Percentiles rank a stretch among this genome's conserved stretches.
Evolutionary conservation across 208 protist genomes (phyloP).

Genomic region (Trypanosomatidae sp.): DNA sequence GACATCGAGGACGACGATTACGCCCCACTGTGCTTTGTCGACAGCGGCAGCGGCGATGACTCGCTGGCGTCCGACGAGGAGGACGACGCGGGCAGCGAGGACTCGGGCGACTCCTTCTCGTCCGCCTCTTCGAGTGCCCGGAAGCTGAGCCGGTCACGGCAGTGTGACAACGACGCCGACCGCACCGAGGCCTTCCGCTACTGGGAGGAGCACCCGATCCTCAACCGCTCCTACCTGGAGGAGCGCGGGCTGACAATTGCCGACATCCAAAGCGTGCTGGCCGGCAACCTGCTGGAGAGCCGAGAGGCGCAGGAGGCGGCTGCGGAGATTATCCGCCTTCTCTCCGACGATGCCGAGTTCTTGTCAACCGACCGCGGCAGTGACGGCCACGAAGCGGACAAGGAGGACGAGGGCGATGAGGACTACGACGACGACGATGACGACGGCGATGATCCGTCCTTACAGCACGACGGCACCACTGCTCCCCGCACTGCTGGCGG

Average conservation of each 20-base stretch:
- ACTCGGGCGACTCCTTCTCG: conserved; percentile 24
- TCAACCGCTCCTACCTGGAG: conserved; percentile 58
- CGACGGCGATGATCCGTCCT: too few species aligned
- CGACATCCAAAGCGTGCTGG: conserved; percentile 72
- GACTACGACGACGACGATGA: conserved; percentile 8
- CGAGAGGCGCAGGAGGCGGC: conserved; percentile 56
- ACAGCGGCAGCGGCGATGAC: conserved; percentile 30
- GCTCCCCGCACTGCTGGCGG: conserved; percentile 11
- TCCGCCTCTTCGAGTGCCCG: conserved; percentile 9
- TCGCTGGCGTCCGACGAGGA: conserved; percentile 33
- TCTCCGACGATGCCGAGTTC: conserved; percentile 66
- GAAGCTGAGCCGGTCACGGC: conserved; percentile 21
- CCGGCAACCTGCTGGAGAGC: conserved; percentile 53
- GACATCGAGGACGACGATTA: conserved; percentile 87
- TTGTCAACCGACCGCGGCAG: conserved; percentile 40
- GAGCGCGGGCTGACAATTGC: conserved; percentile 65
- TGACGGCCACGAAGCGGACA: conserved; percentile 48
- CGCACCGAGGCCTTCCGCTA: conserved; percentile 42
- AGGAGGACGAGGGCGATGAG: conserved; percentile 40
- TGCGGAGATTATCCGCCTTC: conserved; percentile 69
- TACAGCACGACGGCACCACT: too few species aligned
- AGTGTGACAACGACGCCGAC: conserved; percentile 29
- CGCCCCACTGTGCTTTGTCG: conserved; percentile 71
- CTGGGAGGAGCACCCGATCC: conserved; percentile 74
- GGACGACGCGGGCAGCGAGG: conserved; percentile 25